Evolutionary conservation across 371 early-diverging fungal genomes (phyloP).

Genomic region (Dentiscutata heterogama): DNA sequence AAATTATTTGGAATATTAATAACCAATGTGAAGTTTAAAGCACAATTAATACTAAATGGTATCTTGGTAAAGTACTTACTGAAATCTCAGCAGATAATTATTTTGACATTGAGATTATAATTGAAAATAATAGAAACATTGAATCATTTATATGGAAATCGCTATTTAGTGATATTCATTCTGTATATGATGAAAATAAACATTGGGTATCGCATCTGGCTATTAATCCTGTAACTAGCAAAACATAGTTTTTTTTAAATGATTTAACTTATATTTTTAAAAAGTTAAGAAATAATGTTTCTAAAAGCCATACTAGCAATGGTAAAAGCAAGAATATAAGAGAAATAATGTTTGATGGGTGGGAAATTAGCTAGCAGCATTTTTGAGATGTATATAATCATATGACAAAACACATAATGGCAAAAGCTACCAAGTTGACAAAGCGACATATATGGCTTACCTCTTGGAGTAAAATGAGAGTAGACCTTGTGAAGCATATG

Average conservation of each 20-base stretch:
- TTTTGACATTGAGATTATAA: neutral
- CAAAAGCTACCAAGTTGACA: neutral
- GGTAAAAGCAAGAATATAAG: neutral
- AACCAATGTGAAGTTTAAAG: neutral
- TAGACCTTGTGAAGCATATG: slow-evolving; percentile 7
- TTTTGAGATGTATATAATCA: slow-evolving; percentile 1
- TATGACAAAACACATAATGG: neutral
- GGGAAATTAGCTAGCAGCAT: neutral
- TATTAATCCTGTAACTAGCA: slow-evolving; percentile 2
- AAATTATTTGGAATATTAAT: neutral
- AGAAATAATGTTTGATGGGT: slow-evolving; percentile 1
- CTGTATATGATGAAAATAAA: neutral
- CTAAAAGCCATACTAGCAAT: neutral
- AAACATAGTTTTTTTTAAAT: slow-evolving; percentile 3
- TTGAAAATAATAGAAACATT: neutral
- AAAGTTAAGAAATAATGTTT: slow-evolving; percentile 12
- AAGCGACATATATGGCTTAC: slow-evolving; percentile 7
- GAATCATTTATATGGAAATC: neutral
- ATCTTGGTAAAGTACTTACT: neutral
- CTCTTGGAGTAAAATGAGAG: neutral
- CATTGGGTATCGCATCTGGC: neutral
- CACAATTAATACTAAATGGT: neutral
- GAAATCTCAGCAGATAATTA: neutral
- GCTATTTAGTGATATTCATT: neutral
- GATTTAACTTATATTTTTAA: slow-evolving; percentile 22